Evolutionary conservation across 306 rosid species (phyloP), one percentile per base, ranked within the genome.

Genomic region (Pueraria montana): DNA sequence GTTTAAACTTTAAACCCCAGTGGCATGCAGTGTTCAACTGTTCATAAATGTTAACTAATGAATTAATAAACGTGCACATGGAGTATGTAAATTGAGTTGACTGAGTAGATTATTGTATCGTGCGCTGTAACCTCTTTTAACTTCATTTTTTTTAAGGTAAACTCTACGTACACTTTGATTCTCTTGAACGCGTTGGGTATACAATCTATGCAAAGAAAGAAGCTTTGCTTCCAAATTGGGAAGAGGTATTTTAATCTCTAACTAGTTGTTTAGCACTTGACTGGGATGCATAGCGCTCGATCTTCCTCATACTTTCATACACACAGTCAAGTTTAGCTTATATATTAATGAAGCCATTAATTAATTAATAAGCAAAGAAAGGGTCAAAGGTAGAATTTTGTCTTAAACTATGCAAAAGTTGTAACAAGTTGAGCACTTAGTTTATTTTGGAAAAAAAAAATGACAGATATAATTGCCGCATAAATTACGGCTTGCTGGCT

Each of bases 381-480:
- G 48, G 48, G 48, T 65, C 26, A 34, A 34, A 34, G 6, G 14
- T 1, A 34, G 16, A 32, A 8, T 14, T 14, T n/a, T 61, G 8
- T n/a, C 24, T 34, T 64, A 32, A 65, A 16, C 14, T 16, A 30
- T 14, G 13, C 46, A 30, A 30, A 64, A 64, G 23, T 30, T 16
- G 70, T 30, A 63, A 63, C 42, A 63, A 63, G 70, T 30, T 64
- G 36, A 34, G 45, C 71, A 32, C 71, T 30, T 16, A 14, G 12
- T 62, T 62, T 62, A 13, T 32, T 64, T 3, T 17, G 0, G 7
- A 4, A 64, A 64, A 3, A 58, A n/a, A 17, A 2, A 40, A 40
- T 1, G 30, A 10, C 21, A 8, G 4, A 53, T 21, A 53, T 21
- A 58, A 58, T 23, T 58, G 10, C 16, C 2, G 10, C 34, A 58